Evolutionary conservation across 78 protist species (phyloP), one percentile per base, ranked within the genome.

Genomic region (Dictyostelium citrinum): DNA sequence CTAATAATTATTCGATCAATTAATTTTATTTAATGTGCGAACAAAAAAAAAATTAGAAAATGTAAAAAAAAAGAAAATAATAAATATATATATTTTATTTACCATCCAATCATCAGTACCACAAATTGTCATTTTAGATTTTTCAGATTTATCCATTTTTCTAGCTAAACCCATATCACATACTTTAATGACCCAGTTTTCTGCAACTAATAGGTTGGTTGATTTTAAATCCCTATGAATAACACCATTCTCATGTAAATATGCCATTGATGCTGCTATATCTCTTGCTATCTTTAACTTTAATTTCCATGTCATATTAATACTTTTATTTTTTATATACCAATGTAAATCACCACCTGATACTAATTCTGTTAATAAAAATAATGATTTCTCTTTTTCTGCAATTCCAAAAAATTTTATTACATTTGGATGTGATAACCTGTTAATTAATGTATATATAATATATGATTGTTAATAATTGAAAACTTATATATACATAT

Each of bases 211-310:
- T 39, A 96, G 39, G 71, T 96, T 96, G 14, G 92, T 91, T 43
- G 91, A 71, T 81, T 96, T 96, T 22, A 96, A 41, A 45, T 96
- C 97, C 31, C 97, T 95, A 84, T 96, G 97, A 29, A 96, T 91
- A 24, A 95, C 81, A 90, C 83, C 82, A 78, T 74, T 67, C 2
- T 27, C 29, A 81, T 96, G 97, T 46, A 96, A 67, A 95, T 91
- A 96, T 12, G 10, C 61, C 95, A 96, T 95, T 45, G 95, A 80
- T 22, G 80, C 41, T 7, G 96, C 96, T 3, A 91, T 78, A 72
- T 96, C 94, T 16, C 31, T 46, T 9, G 95, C 84, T 17, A 83
- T 46, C 77, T 61, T 8, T 27, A 90, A 24, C n/a, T 39, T 79
- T 29, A 90, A 31, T 79, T 29, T 41, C 85, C 83, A 90, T 10